Evolutionary conservation across 176 grass and related monocot genomes (phyloP).

Genomic region (Saccharum spontaneum): DNA sequence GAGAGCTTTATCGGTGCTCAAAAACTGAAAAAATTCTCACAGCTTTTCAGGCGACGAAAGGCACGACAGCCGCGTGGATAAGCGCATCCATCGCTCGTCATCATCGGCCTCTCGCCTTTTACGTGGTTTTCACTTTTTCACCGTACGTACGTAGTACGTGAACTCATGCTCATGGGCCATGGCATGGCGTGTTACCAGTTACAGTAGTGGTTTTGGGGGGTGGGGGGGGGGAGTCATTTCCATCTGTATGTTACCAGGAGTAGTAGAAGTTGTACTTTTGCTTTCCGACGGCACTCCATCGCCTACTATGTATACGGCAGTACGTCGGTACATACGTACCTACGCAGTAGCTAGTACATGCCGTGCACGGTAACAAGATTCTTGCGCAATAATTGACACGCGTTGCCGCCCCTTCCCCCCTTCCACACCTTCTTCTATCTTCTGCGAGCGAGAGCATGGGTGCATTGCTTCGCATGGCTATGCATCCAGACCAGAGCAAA

Average conservation of each 20-base stretch:
- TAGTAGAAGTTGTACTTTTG: neutral
- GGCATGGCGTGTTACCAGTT: neutral
- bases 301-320: neutral
- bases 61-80: constrained; percentile 18
- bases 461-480: neutral
- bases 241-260: neutral
- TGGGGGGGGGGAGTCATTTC: too few species aligned
- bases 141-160: neutral
- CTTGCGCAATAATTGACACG: neutral
- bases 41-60: constrained; percentile 49
- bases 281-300: neutral
- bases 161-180: neutral
- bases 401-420: neutral
- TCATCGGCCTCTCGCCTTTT: neutral
- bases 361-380: constrained; percentile 29
- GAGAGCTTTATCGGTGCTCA: constrained; percentile 10
- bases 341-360: neutral
- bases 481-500: neutral
- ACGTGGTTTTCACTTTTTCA: neutral
- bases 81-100: neutral
- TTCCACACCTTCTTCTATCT: neutral
- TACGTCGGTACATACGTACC: neutral
- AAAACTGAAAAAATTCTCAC: constrained; percentile 28
- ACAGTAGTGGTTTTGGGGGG: neutral
- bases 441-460: neutral